Base-by-base conservation (phyloP, 768 basidiomycete genomes). In the Leccinum pellstonianum region DNA sequence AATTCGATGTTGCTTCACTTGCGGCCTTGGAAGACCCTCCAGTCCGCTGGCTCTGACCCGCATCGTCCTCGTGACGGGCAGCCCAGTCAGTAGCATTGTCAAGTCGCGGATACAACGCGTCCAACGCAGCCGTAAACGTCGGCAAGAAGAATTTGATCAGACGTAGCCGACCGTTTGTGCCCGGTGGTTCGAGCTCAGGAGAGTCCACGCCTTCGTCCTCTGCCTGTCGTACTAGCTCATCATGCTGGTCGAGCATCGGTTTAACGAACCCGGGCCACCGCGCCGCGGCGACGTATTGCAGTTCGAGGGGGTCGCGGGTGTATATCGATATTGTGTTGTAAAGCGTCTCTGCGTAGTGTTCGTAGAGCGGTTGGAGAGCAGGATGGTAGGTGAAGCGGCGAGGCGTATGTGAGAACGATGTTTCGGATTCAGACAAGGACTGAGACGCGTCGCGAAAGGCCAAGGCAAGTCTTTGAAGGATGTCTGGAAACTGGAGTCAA, bases 231-330 rank as follows among this genome's bases (percentile, higher is more conserved):
- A 68, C 57, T 19, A 63, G 11, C 21, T 62, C 58, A 1, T 62
- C 48, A 17, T 82, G 70, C 33, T 83, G 82, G 55, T 83, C 83
- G 7, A 90, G 68, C 14, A 93, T 68, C 0, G 91, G 90, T 56
- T 85, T 81, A 1, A 87, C 81, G 64, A 91, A 93, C 2, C 85
- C 87, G 0, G 91, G 89, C 91, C 92, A 93, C 21, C 86, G 80
- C 6, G 91, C 88, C 0, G 87, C 85, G 3, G 88, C 84, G 29
- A 93, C 81, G 66, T 93, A 93, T 47, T 82, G 80, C 1, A 93
- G 77, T 67, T 93, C 91, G 52, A 83, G 70, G 1, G 85, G 82
- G 66, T 92, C 86, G 43, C 79, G 81, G 3, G 83, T 85, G 70
- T 86, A 91, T 6, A 83, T 79, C 21, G 80, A 80, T 67, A 90